phyloP scores from a whole-genome alignment of 495 filamentous ascomycete species.

The Penicillium verhagenii region DNA sequence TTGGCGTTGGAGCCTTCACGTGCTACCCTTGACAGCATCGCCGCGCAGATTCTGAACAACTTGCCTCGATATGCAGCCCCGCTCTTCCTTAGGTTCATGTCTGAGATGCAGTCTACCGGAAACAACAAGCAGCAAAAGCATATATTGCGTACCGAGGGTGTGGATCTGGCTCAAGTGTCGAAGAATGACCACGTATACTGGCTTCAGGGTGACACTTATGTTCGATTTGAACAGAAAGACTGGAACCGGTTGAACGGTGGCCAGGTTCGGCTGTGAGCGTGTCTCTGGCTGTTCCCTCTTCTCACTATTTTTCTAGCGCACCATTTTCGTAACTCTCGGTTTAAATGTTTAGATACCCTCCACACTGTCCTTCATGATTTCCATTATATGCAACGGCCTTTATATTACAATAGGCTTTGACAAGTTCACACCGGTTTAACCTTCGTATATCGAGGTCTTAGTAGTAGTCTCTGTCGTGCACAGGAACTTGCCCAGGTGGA shows the following conservation, averaged over 20 bases:
- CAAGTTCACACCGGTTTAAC: no score
- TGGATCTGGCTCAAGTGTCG: slow-evolving; percentile 60
- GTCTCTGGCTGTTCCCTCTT: neutral
- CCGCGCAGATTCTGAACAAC: slow-evolving; percentile 52
- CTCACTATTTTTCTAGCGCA: neutral
- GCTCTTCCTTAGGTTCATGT: slow-evolving; percentile 69
- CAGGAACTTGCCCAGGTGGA: no score
- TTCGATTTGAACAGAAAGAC: slow-evolving; percentile 61
- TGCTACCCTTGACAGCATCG: slow-evolving; percentile 55
- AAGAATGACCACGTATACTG: slow-evolving; percentile 65
- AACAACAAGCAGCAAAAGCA: slow-evolving; percentile 88
- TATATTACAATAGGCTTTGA: neutral
- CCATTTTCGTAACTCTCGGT: neutral
- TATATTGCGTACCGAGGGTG: slow-evolving; percentile 66
- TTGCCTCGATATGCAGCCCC: slow-evolving; percentile 78
- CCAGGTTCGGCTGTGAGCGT: slow-evolving; percentile 61
- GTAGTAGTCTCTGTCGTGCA: no score
- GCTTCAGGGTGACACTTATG: slow-evolving; percentile 64
- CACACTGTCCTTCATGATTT: neutral
- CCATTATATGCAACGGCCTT: neutral
- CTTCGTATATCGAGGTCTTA: no score
- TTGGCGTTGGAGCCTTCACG: slow-evolving; percentile 32
- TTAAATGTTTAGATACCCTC: neutral
- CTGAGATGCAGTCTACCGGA: slow-evolving; percentile 65
- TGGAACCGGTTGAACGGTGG: slow-evolving; percentile 69